A percentile compares a stretch with the other conserved stretches of the same genome.
phyloP scores from a whole-genome alignment of 2,329 filamentous ascomycete species.

The Scytalidium sp. region DNA sequence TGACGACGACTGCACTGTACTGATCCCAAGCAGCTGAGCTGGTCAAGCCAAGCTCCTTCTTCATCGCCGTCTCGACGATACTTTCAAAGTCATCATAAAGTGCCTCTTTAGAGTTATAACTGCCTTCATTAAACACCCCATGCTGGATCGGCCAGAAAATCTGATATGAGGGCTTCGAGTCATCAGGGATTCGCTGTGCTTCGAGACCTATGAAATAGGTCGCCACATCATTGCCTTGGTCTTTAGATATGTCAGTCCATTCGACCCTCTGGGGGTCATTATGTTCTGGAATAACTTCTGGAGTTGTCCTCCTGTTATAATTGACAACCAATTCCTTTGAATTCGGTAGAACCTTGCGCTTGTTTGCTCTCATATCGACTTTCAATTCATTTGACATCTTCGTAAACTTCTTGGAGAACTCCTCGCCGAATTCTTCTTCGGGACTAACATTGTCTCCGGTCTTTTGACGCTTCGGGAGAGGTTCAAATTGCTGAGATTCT shows the following conservation, averaged over 20 bases:
- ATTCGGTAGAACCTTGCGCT: constrained; percentile 93
- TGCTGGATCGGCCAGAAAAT: constrained; percentile 87
- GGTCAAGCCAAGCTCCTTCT: constrained; percentile 75
- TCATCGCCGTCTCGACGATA: constrained; percentile 82
- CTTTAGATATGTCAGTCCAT: constrained; percentile 78
- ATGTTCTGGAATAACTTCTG: constrained; percentile 87
- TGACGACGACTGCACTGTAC: constrained; percentile 95
- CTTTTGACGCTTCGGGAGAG: constrained; percentile 70
- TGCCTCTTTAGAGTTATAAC: constrained; percentile 77
- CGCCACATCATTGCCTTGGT: constrained; percentile 60
- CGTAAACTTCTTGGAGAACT: constrained; percentile 71
- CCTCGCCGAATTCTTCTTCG: constrained; percentile 85
- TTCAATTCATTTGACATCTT: constrained; percentile 86
- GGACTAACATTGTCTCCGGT: constrained; percentile 38
- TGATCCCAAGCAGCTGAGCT: constrained; percentile 80
- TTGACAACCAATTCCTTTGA: constrained; percentile 95
- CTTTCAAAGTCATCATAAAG: constrained; percentile 85
- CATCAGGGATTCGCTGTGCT: constrained; percentile 83
- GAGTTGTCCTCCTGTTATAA: constrained; percentile 81
- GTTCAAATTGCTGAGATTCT: constrained; percentile 80
- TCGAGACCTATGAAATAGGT: constrained; percentile 76
- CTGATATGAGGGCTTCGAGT: constrained; percentile 85
- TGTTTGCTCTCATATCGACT: constrained; percentile 86
- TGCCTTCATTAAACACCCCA: constrained; percentile 86
- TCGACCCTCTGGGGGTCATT: constrained; percentile 93